phyloP scores from a whole-genome alignment of 2,329 filamentous ascomycete species.

The Cordyceps cicadae region DNA sequence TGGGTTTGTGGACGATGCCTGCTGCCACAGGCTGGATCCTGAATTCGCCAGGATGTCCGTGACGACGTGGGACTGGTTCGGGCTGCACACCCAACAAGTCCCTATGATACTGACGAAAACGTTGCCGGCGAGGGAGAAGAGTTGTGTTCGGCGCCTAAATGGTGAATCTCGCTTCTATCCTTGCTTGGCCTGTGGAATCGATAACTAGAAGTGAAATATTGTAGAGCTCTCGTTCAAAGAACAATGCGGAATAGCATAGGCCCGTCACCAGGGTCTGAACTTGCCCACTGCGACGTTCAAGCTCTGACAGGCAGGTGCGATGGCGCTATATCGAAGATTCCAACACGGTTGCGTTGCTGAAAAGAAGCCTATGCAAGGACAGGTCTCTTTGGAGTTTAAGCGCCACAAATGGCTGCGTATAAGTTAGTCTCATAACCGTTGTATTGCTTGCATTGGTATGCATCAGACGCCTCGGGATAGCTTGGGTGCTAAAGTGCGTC shows the following conservation, averaged over 20 bases:
- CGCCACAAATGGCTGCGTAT: not conserved
- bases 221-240: not conserved
- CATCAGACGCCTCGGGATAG: not conserved
- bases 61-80: slow-evolving; percentile 24
- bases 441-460: not conserved
- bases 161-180: not conserved
- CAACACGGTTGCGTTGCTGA: not conserved
- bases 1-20: slow-evolving; percentile 24
- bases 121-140: not conserved
- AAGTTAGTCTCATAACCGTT: not conserved
- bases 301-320: not conserved
- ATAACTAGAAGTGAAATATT: not conserved
- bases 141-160: not conserved
- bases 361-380: not conserved
- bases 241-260: not conserved
- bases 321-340: not conserved
- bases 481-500: not conserved
- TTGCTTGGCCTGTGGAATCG: not conserved
- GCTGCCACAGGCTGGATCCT: slow-evolving; percentile 26
- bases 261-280: not conserved
- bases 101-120: slow-evolving; percentile 12
- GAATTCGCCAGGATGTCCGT: slow-evolving; percentile 27
- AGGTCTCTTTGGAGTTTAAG: not conserved
- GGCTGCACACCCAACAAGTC: slow-evolving; percentile 28
- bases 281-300: not conserved